A percentile compares a stretch with the other conserved stretches of the same genome.
These are phyloP conservation scores for Tolypocladium cylindrosporum DNA, from an alignment of 2,329 filamentous ascomycete species.

Conservation along the genomic window DNA sequence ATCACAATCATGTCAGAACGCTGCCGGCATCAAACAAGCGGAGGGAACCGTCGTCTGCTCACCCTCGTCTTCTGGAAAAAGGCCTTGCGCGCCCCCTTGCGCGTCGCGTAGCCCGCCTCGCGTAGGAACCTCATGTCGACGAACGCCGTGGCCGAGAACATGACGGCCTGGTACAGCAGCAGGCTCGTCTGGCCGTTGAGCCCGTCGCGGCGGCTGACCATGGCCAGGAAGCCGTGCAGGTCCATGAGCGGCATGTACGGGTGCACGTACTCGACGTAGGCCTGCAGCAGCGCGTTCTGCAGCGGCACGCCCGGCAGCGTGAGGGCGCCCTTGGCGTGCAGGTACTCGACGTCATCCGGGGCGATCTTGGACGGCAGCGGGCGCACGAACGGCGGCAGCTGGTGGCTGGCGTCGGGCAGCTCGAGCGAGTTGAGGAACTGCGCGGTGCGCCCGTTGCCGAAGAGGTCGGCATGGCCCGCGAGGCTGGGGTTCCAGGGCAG, in stretches of 20 bases:
- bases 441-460: constrained; percentile 27
- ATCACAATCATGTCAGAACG: constrained; percentile 1
- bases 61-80: constrained; percentile 82
- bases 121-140: constrained; percentile 70
- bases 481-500: constrained; percentile 2
- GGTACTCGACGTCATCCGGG: constrained; percentile 72
- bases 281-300: constrained; percentile 71
- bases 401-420: constrained; percentile 31
- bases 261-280: constrained; percentile 83
- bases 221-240: constrained; percentile 47
- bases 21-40: too few relatives aligned
- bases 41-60: too few relatives aligned
- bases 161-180: constrained; percentile 84
- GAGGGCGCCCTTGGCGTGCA: constrained; percentile 76
- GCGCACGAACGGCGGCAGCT: constrained; percentile 62
- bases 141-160: constrained; percentile 87
- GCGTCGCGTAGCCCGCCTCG: constrained; percentile 64
- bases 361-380: constrained; percentile 69
- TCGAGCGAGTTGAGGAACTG: constrained; percentile 38
- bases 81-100: constrained; percentile 74
- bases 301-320: constrained; percentile 60
- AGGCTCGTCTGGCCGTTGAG: constrained; percentile 66
- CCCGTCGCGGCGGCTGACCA: constrained; percentile 58
- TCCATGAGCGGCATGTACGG: constrained; percentile 89
- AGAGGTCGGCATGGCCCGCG: constrained; percentile 20